Conservation (phyloP, 495 filamentous ascomycete species). For the Achaetomiella virescens region DNA sequence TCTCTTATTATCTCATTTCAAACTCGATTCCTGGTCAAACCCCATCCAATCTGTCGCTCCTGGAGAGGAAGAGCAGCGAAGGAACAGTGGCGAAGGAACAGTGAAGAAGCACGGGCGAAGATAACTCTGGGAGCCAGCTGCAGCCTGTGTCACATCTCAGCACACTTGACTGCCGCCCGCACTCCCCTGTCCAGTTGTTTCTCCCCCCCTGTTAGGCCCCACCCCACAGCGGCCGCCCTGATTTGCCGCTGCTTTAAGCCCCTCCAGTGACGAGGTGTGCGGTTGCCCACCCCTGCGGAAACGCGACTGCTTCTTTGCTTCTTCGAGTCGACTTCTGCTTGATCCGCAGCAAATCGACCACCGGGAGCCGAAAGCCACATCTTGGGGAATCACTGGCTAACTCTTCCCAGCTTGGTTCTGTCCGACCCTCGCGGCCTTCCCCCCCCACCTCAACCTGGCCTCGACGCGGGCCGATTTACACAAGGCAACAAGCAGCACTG, state of each 20-base stretch:
- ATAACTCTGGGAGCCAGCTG: conserved; percentile 20
- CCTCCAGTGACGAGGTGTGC: conserved; percentile 20
- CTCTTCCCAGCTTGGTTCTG: conserved; percentile 1
- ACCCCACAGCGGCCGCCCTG: conserved; percentile 16
- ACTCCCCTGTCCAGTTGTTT: conserved; percentile 31
- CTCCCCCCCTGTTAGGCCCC: conserved; percentile 27
- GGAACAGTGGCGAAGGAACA: too few species aligned
- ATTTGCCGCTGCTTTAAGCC: conserved; percentile 32
- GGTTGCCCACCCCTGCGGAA: conserved; percentile 8
- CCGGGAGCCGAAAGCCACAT: background rate
- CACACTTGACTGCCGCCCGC: conserved; percentile 29
- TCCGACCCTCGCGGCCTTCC: background rate
- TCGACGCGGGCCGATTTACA: conserved; percentile 12
- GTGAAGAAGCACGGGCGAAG: conserved; percentile 14
- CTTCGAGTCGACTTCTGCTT: conserved; percentile 1
- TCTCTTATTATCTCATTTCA: conserved; percentile 9
- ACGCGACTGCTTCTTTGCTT: conserved; percentile 6
- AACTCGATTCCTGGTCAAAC: background rate
- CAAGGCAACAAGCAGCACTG: conserved; percentile 19
- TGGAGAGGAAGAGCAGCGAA: background rate
- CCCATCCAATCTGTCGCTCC: background rate
- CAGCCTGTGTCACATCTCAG: conserved; percentile 30
- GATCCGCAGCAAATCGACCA: background rate
- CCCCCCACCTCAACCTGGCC: conserved; percentile 21
- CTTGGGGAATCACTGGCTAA: conserved; percentile 7